Evolutionary conservation across 257 asterid species (phyloP).

Genomic region (Lycium ferocissimum): DNA sequence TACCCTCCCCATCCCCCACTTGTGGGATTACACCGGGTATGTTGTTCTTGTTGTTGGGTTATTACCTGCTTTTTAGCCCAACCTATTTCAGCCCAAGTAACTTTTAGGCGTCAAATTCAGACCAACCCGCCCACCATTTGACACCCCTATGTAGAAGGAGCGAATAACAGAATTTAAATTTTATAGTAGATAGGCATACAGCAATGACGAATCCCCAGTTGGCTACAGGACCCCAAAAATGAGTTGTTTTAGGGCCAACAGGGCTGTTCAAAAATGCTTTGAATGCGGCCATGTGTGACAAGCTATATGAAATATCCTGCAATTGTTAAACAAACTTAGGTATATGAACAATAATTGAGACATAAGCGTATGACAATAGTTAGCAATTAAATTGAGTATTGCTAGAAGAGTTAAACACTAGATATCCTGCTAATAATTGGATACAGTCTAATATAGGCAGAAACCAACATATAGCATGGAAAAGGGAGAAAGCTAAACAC

Average conservation of each 20-base stretch:
- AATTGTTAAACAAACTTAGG: background rate
- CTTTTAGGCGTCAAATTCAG: too few species aligned
- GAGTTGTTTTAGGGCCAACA: constrained; percentile 37
- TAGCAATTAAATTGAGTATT: background rate
- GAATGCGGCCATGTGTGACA: constrained; percentile 31
- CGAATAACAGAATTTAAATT: background rate
- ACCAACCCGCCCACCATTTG: too few species aligned
- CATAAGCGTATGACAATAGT: background rate
- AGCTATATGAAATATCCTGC: constrained; percentile 27
- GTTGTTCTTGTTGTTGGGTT: too few species aligned
- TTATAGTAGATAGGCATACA: background rate
- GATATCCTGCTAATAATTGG: background rate
- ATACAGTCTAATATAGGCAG: background rate
- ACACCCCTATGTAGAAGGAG: background rate
- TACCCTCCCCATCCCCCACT: too few species aligned
- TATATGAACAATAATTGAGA: background rate
- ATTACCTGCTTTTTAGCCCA: too few species aligned
- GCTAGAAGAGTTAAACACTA: too few species aligned
- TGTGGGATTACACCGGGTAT: too few species aligned
- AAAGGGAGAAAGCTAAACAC: background rate
- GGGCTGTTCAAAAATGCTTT: constrained; percentile 37
- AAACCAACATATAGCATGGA: background rate
- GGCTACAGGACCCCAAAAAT: constrained; percentile 39
- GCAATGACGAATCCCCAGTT: constrained; percentile 38
- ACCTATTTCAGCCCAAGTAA: too few species aligned